A percentile compares a stretch with the other conserved stretches of the same genome.
These are phyloP conservation scores for Cyclanthera cordifolia DNA, from an alignment of 306 rosid species.

Conservation along the genomic window DNA sequence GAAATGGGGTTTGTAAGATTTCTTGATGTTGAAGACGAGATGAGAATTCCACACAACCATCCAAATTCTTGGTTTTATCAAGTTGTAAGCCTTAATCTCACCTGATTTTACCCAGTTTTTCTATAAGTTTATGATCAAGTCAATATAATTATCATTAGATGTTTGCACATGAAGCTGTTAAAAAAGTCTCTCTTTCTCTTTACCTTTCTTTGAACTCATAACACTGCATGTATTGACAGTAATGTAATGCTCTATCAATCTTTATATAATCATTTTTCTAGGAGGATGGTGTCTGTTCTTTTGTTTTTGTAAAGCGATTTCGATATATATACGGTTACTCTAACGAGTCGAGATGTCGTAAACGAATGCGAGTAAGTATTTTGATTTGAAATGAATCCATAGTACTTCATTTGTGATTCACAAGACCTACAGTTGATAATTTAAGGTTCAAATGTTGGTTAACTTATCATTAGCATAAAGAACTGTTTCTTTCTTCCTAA, in stretches of 20 bases:
- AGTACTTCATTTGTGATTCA: background rate
- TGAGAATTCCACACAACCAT: background rate
- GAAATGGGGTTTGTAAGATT: conserved; percentile 6
- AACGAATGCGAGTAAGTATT: background rate
- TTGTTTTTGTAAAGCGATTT: no score
- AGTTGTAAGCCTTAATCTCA: conserved; percentile 12
- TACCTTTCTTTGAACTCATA: no score
- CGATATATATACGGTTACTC: no score
- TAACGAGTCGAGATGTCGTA: no score
- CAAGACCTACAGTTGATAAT: background rate
- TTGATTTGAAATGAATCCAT: background rate
- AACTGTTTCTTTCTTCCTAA: background rate
- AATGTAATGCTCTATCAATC: no score
- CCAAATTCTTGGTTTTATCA: conserved; percentile 14
- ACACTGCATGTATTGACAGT: no score
- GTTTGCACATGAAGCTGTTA: background rate
- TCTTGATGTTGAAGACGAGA: conserved; percentile 8
- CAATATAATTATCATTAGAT: background rate
- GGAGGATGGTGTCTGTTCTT: no score
- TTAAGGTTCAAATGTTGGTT: background rate
- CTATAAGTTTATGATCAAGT: conserved; percentile 7
- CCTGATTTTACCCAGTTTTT: background rate
- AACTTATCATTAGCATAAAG: background rate
- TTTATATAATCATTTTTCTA: background rate
- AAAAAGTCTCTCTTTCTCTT: background rate